Base-by-base conservation (phyloP, 106 monocot species). In the Allium sativum region DNA sequence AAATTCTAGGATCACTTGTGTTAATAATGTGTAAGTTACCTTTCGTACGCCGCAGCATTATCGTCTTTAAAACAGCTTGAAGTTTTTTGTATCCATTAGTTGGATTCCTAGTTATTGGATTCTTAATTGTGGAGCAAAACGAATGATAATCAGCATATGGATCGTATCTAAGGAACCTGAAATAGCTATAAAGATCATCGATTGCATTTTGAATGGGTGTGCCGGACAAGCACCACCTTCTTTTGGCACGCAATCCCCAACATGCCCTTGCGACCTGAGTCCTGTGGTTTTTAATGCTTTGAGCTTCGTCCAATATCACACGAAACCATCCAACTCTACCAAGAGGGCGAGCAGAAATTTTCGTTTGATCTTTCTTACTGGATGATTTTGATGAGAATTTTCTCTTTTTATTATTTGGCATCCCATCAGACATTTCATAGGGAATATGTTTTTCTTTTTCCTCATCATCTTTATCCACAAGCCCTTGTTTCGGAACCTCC, bases 111-210 rank as follows among this genome's bases (percentile, higher is more conserved):
- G 46, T 87, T 18, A 96, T 91, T 8, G 90, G 90, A 0, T 55
- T 18, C 61, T 96, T 96, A 73, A 96, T 90, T 59, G 58, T 59
- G 7, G 79, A 70, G 56, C 78, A 83, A 58, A 96, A 96, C 40
- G 87, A 82, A 51, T 74, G 70, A 42, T 86, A 96, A 9, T 21
- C 67, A 69, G 84, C 76, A 80, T 80, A 91, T 42, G 90, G 90
- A 40, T 96, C 96, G 70, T 84, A 91, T 76, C 77, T 87, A 56
- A 96, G 84, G 60, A 96, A 96, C 70, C 87, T 70, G 60, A 96
- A 96, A 76, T 96, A 96, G 76, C 90, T 90, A 59, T 84, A 96
- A 21, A 96, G 81, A 79, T 96, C 96, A 73, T 96, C 96, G 61
- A 96, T 65, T 51, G 96, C 81, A 84, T 96, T 96, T 64, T 96